Evolutionary conservation across 192 early-diverging fungal species (phyloP).

Genomic region (Gaertneriomyces sp.): DNA sequence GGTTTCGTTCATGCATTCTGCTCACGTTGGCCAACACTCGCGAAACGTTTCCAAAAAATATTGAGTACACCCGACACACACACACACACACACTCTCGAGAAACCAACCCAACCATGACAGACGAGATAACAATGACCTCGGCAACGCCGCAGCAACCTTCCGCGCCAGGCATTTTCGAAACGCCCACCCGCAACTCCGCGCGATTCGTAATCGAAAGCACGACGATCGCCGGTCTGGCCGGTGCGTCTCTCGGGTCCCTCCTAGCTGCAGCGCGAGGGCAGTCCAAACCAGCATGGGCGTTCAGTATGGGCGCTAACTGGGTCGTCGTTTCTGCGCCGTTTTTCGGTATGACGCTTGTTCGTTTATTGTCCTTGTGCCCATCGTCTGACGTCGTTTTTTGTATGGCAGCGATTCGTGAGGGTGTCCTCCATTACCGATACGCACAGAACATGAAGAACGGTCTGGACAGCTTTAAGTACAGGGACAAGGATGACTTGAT

Average conservation of each 20-base stretch:
- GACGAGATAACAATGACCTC: too few relatives aligned
- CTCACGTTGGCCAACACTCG: too few relatives aligned
- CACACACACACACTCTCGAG: too few relatives aligned
- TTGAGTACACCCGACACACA: too few relatives aligned
- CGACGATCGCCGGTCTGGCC: conserved; percentile 17
- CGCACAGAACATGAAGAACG: conserved; percentile 16
- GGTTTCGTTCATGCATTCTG: conserved; percentile 60
- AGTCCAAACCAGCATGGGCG: conserved; percentile 31
- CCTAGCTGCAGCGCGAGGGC: conserved; percentile 15
- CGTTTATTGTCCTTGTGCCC: neutral
- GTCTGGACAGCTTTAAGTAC: conserved; percentile 16
- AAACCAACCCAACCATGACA: too few relatives aligned
- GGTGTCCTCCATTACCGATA: conserved; percentile 35
- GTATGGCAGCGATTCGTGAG: conserved; percentile 27
- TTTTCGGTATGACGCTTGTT: conserved; percentile 32
- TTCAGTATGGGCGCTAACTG: conserved; percentile 48
- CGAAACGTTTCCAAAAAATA: too few relatives aligned
- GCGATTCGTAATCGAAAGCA: conserved; percentile 13
- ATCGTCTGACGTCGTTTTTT: neutral
- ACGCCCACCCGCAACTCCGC: conserved; percentile 6
- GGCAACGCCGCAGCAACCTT: too few relatives aligned
- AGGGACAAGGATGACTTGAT: conserved; percentile 42
- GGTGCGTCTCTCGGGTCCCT: conserved; percentile 23
- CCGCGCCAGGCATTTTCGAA: too few relatives aligned
- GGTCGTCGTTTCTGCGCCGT: conserved; percentile 36